Base-by-base conservation (phyloP, 768 basidiomycete genomes). In the Russula griseocarnosa region DNA sequence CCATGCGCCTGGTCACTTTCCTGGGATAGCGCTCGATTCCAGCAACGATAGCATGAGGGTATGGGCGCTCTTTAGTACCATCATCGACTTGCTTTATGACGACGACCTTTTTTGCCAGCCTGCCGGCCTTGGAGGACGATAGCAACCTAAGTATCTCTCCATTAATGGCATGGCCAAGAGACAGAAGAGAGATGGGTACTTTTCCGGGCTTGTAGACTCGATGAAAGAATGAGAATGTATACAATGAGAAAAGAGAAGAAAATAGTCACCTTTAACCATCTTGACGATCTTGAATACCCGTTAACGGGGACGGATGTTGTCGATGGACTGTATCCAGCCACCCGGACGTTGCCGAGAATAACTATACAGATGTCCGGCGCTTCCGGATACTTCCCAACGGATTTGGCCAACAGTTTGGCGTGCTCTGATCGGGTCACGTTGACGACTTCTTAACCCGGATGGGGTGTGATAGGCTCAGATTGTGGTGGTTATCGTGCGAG, bases 51-150 rank as follows among this genome's bases (percentile, higher is more conserved):
- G 97, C 97, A 76, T 99, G 94, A 69, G 96, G 92, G 81, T 97
- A 99, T 61, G 88, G 92, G 67, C 92, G 84, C 71, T 94, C 93
- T 80, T 98, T 98, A 71, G 89, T 93, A 47, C 95, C 95, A 76
- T 98, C 97, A 75, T 99, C 97, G 67, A 87, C 75, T 78, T 98
- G 96, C 80, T 95, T 97, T 79, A 99, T 94, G 70, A 98, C 91
- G 66, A 99, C 96, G 70, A 98, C 96, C 83, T 99, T 99, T 99
- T 83, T 92, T 94, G 74, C 97, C 97, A 69, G 97, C 97, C 77
- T 98, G 97, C 75, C 97, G 94, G 75, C 97, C 97, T 80, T 94
- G 92, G 75, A 98, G 92, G 77, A 98, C 86, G 80, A 98, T 94
- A 70, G 92, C 93, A 71, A 95, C 92, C 91, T 93, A 68, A 5